phyloP scores from a whole-genome alignment of 768 basidiomycete species.

The Boletus coccyginus region DNA sequence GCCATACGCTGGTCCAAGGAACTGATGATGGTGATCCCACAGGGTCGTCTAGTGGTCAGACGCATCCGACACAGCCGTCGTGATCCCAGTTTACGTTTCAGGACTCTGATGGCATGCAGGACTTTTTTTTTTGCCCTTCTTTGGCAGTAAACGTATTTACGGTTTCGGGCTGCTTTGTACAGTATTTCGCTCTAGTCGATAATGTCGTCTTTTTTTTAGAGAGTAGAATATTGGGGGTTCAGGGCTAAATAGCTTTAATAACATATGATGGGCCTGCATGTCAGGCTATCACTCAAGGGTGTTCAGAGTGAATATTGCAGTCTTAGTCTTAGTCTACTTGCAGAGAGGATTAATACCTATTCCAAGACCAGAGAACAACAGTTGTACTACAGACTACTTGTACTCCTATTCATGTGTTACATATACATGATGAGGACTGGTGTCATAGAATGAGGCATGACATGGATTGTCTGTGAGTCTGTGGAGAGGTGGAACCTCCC shows the following conservation, averaged over 20 bases:
- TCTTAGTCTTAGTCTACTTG: no score
- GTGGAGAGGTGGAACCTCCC: no score
- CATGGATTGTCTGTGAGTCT: no score
- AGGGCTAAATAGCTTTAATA: neutral
- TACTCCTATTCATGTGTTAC: no score
- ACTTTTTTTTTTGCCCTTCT: constrained; percentile 12
- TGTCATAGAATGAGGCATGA: no score
- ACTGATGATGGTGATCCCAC: constrained; percentile 36
- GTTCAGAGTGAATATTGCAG: no score
- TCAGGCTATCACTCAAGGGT: no score
- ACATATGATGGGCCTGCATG: no score
- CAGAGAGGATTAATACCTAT: no score
- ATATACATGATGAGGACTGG: no score
- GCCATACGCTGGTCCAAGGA: constrained; percentile 35
- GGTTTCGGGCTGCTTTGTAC: constrained; percentile 13
- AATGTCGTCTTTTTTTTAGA: neutral
- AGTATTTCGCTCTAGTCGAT: constrained; percentile 15
- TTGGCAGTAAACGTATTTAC: constrained; percentile 7
- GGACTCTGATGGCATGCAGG: neutral
- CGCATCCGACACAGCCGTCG: constrained; percentile 6
- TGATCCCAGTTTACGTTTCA: neutral
- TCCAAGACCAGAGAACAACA: no score
- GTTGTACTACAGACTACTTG: no score
- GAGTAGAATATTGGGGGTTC: neutral
- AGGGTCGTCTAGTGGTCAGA: constrained; percentile 20